Evolutionary conservation across 2,329 filamentous ascomycete genomes (phyloP).

Genomic region (Cladosporium oxysporum): DNA sequence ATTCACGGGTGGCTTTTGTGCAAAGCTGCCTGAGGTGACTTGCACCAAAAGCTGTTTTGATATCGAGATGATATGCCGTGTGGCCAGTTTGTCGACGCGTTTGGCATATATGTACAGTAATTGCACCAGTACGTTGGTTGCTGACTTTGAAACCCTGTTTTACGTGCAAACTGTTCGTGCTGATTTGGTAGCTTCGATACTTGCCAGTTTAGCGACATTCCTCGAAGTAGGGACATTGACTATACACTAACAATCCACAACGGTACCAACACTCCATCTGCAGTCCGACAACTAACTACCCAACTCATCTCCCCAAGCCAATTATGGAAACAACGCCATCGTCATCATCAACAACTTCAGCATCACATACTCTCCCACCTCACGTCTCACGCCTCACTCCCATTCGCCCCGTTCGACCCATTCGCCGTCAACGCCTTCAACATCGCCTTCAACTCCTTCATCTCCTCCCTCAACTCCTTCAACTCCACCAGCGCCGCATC

Average conservation of each 20-base stretch:
- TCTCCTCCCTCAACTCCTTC: slow-evolving; percentile 46
- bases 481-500: slow-evolving; percentile 73
- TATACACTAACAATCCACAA: neutral
- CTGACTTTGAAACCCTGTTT: too few relatives aligned
- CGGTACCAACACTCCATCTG: neutral
- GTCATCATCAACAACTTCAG: neutral
- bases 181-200: neutral
- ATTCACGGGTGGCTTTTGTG: too few relatives aligned
- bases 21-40: too few relatives aligned
- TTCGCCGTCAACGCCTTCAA: slow-evolving; percentile 24
- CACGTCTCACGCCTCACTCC: neutral
- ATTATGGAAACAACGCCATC: neutral
- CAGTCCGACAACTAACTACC: neutral
- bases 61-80: too few relatives aligned
- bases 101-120: too few relatives aligned
- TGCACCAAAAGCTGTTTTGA: too few relatives aligned
- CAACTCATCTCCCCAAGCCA: neutral
- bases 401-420: neutral
- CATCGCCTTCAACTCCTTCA: slow-evolving; percentile 48
- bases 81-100: too few relatives aligned
- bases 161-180: neutral
- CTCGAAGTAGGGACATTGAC: neutral
- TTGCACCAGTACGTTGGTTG: too few relatives aligned
- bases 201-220: neutral
- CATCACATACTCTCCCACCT: neutral